A percentile compares a stretch with the other conserved stretches of the same genome.
Conservation (phyloP, 2,329 filamentous ascomycete species). For the Scopulariopsis brevicaulis region DNA sequence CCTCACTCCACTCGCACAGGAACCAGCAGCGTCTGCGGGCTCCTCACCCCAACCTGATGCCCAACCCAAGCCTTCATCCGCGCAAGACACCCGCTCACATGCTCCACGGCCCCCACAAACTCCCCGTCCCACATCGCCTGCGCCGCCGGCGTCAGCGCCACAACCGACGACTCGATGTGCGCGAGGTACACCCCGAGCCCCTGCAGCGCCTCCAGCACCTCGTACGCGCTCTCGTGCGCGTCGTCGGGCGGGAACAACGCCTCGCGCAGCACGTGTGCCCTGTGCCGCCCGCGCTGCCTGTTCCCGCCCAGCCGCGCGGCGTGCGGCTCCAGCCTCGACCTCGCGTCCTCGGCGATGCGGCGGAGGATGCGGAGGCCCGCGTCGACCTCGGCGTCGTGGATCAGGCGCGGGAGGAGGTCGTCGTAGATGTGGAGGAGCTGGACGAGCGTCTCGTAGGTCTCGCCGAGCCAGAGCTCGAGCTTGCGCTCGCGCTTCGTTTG, state of each 20-base stretch:
- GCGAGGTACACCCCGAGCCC: slow-evolving; percentile 18
- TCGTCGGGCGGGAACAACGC: slow-evolving; percentile 13
- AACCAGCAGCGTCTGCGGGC: slow-evolving; percentile 9
- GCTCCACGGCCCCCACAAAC: slow-evolving; percentile 15
- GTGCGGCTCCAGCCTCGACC: slow-evolving; percentile 11
- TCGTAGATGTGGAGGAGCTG: slow-evolving; percentile 14
- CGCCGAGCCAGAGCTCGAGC: slow-evolving; percentile 19
- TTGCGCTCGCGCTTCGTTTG: slow-evolving; percentile 12
- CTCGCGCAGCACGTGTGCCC: slow-evolving; percentile 12
- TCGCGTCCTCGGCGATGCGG: slow-evolving; percentile 13
- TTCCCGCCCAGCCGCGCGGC: slow-evolving; percentile 16
- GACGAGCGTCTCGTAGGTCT: slow-evolving; percentile 15
- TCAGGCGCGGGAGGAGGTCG: slow-evolving; percentile 12
- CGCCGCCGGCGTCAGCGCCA: slow-evolving; percentile 17
- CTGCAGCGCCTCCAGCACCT: slow-evolving; percentile 16
- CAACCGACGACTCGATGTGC: slow-evolving; percentile 17
- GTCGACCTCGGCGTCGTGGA: slow-evolving; percentile 18
- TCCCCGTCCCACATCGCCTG: slow-evolving; percentile 21
- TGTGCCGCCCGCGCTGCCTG: slow-evolving; percentile 11
- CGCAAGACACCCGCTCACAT: slow-evolving; percentile 10
- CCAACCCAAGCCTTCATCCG: slow-evolving; percentile 19
- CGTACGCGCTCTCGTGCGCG: slow-evolving; percentile 8
- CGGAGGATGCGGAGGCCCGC: slow-evolving; percentile 15
- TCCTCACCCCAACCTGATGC: not conserved
- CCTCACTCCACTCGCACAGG: slow-evolving; percentile 7